These are phyloP conservation scores for Rhododendron molle DNA, from an alignment of 148 eudicot species.

Conservation along the genomic window DNA sequence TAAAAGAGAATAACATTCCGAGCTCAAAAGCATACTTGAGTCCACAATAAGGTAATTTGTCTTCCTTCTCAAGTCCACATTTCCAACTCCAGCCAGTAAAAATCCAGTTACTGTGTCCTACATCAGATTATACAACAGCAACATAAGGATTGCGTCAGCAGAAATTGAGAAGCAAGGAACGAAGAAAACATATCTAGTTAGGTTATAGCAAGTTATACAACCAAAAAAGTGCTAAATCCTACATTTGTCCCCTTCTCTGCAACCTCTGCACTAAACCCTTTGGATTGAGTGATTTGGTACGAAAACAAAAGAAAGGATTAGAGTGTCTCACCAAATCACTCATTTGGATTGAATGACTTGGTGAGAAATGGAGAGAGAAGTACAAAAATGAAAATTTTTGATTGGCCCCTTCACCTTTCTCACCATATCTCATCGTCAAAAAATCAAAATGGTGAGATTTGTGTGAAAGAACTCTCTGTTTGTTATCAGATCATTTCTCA, in stretches of 20 bases:
- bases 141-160: not conserved
- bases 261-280: not conserved
- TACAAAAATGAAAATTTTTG: no score
- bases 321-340: not conserved
- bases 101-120: constrained; percentile 96
- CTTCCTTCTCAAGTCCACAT: constrained; percentile 92
- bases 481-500: not conserved
- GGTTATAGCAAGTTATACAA: not conserved
- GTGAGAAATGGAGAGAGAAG: not conserved
- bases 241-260: not conserved
- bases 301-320: not conserved
- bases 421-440: not conserved
- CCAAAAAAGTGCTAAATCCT: not conserved
- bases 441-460: not conserved
- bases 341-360: not conserved
- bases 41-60: constrained; percentile 95
- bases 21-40: constrained; percentile 57
- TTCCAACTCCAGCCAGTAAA: constrained; percentile 93
- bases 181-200: not conserved
- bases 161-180: not conserved
- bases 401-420: not conserved
- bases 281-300: not conserved
- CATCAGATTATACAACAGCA: constrained; percentile 19
- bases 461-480: not conserved
- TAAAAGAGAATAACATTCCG: not conserved